phyloP scores from a whole-genome alignment of 2,329 filamentous ascomycete genomes.

The Setomelanomma holmii region DNA sequence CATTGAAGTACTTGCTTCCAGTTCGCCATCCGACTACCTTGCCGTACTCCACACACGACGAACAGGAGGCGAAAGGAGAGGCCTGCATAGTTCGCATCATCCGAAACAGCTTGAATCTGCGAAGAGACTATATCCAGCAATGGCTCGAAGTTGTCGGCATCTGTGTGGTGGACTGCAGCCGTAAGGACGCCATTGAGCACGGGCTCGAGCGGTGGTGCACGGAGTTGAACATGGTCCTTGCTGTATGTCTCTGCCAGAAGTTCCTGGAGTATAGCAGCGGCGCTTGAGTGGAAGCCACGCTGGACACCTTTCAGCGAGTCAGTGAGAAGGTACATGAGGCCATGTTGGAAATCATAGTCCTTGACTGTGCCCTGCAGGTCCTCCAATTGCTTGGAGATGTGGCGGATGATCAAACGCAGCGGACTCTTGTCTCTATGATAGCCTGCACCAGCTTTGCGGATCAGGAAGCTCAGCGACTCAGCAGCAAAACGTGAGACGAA shows the following conservation, averaged over 20 bases:
- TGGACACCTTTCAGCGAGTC: conserved; percentile 76
- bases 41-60: conserved; percentile 77
- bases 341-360: conserved; percentile 77
- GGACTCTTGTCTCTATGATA: conserved; percentile 75
- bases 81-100: conserved; percentile 45
- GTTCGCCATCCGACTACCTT: conserved; percentile 73
- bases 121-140: conserved; percentile 66
- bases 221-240: conserved; percentile 45
- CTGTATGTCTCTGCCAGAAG: conserved; percentile 50
- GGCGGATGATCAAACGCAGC: conserved; percentile 72
- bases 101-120: conserved; percentile 50
- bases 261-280: conserved; percentile 59
- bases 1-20: conserved; percentile 71
- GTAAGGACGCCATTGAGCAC: conserved; percentile 79
- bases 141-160: conserved; percentile 73
- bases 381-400: conserved; percentile 74
- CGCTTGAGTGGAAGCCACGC: conserved; percentile 64
- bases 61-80: conserved; percentile 64
- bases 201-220: conserved; percentile 60
- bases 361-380: conserved; percentile 62
- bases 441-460: conserved; percentile 83
- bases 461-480: conserved; percentile 90
- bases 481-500: conserved; percentile 93
- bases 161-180: conserved; percentile 83
- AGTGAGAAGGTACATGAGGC: conserved; percentile 89